Evolutionary conservation across 768 basidiomycete species (phyloP).

Genomic region (Xerocomellus dryophilus): DNA sequence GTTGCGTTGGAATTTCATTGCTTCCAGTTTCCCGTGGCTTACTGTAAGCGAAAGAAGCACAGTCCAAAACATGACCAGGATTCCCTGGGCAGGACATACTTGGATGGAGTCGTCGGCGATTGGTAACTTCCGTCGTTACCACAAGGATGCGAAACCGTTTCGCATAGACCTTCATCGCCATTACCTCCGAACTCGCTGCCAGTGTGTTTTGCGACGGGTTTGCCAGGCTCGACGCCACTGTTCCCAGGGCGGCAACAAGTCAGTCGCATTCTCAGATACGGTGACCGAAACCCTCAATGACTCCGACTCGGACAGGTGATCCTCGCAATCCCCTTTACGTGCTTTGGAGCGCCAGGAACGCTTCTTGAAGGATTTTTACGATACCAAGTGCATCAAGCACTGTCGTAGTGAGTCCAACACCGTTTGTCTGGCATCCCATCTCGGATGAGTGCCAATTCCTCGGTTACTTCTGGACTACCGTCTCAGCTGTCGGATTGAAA

Average conservation of each 20-base stretch:
- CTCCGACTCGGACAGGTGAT: not conserved
- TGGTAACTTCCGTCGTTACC: slow-evolving; percentile 18
- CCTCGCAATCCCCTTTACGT: not conserved
- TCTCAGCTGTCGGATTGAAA: not conserved
- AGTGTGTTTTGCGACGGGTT: not conserved
- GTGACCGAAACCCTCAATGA: not conserved
- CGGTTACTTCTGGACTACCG: not conserved
- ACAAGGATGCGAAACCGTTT: not conserved
- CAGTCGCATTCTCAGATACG: not conserved
- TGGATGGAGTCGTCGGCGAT: slow-evolving; percentile 16
- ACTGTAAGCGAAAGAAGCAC: slow-evolving; percentile 11
- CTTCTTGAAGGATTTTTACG: not conserved
- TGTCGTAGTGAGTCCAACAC: slow-evolving; percentile 7
- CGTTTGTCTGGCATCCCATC: not conserved
- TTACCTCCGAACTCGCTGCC: not conserved
- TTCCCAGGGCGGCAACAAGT: slow-evolving; percentile 10
- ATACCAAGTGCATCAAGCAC: not conserved
- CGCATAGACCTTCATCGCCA: not conserved
- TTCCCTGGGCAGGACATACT: not conserved
- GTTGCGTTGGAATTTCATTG: not conserved
- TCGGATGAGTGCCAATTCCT: not conserved
- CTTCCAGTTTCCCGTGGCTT: not conserved
- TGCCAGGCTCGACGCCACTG: not conserved
- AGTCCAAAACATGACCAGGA: not conserved
- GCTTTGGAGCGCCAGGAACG: not conserved